These are phyloP conservation scores for Termitomyces sp. DNA, from an alignment of 768 basidiomycete genomes.

Conservation along the genomic window DNA sequence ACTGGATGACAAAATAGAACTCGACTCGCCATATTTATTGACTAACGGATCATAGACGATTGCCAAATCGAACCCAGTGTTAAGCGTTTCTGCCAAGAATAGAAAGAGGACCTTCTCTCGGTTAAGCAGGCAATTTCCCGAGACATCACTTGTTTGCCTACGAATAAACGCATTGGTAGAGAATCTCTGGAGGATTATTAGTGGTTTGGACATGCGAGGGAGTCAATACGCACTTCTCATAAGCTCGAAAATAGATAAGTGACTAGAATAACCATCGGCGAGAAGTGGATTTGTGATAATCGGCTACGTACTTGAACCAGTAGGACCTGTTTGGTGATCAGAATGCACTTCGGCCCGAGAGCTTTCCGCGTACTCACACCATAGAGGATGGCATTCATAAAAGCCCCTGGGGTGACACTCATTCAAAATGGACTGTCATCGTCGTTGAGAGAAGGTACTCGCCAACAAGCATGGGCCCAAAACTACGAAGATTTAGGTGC, in stretches of 20 bases:
- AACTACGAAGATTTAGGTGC: constrained; percentile 19
- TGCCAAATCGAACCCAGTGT: constrained; percentile 40
- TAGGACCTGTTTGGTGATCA: constrained; percentile 23
- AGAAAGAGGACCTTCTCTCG: constrained; percentile 33
- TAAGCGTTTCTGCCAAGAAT: constrained; percentile 38
- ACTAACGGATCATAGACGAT: constrained; percentile 47
- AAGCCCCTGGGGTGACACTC: constrained; percentile 7
- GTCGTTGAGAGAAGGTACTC: constrained; percentile 19
- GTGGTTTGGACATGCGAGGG: neutral
- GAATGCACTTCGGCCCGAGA: neutral
- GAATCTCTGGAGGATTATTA: constrained; percentile 28
- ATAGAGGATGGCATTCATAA: constrained; percentile 39
- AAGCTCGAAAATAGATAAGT: constrained; percentile 32
- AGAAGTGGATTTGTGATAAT: neutral
- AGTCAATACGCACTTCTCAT: constrained; percentile 28
- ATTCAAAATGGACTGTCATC: neutral
- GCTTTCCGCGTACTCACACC: constrained; percentile 27
- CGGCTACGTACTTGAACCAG: constrained; percentile 27
- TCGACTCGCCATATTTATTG: constrained; percentile 30
- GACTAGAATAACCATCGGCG: neutral
- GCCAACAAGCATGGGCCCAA: constrained; percentile 43
- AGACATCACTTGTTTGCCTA: constrained; percentile 10
- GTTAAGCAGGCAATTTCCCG: neutral
- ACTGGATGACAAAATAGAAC: neutral
- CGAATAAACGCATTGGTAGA: constrained; percentile 37